These are phyloP conservation scores for Penicillium desertorum DNA, from an alignment of 495 filamentous ascomycete genomes.

Conservation along the genomic window DNA sequence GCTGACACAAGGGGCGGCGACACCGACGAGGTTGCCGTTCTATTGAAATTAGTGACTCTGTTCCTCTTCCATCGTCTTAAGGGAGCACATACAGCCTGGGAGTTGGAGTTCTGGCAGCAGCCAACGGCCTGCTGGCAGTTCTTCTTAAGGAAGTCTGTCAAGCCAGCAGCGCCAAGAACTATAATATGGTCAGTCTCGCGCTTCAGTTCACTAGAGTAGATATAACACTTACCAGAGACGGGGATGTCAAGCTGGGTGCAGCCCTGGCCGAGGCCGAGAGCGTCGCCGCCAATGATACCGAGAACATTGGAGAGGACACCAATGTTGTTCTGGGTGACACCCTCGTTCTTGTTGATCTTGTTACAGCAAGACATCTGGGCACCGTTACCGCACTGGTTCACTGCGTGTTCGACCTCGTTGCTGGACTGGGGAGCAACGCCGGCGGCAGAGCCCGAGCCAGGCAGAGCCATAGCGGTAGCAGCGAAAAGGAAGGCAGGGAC, in stretches of 20 bases:
- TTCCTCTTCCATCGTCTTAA: rapidly evolving
- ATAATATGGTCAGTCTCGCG: background rate
- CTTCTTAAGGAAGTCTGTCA: conserved; percentile 37
- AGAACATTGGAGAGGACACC: conserved; percentile 28
- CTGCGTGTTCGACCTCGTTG: conserved; percentile 21
- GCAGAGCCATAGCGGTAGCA: conserved; percentile 33
- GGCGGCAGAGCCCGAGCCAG: conserved; percentile 14
- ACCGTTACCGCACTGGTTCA: conserved; percentile 39
- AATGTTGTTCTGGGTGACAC: conserved; percentile 25
- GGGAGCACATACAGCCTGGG: conserved; percentile 28
- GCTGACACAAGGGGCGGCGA: conserved; percentile 46
- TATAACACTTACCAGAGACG: conserved; percentile 20
- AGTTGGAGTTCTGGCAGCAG: conserved; percentile 45
- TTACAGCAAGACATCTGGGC: conserved; percentile 47
- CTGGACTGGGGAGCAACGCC: background rate
- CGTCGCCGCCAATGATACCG: conserved; percentile 25
- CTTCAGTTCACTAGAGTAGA: background rate
- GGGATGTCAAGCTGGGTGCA: conserved; percentile 22
- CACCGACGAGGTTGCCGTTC: conserved; percentile 41
- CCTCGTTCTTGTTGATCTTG: conserved; percentile 35
- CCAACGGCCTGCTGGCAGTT: conserved; percentile 52
- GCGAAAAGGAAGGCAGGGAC: conserved; percentile 31
- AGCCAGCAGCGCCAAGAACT: conserved; percentile 32
- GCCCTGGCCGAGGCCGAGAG: conserved; percentile 34
- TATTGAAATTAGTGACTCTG: conserved; percentile 5